Evolutionary conservation across 169 alveolate genomes (phyloP), one percentile per base, ranked within the genome.

Genomic region (Theileria equi): DNA sequence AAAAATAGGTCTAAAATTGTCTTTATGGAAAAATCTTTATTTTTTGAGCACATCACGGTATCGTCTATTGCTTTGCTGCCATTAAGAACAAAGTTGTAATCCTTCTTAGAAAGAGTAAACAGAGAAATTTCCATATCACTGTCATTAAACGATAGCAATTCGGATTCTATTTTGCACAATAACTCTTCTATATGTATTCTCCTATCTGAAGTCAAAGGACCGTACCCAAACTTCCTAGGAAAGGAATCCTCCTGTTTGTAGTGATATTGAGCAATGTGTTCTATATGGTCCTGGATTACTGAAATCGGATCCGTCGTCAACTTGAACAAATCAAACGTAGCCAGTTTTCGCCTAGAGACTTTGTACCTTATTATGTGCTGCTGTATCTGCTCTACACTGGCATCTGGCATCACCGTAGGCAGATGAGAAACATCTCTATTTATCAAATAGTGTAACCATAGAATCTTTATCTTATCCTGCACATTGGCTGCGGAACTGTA

Each of bases 341-440:
- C 84, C 28, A 55, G 17, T 19, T 16, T 57, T 32, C 84, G 54
- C 36, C 65, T 77, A 5, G 29, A 1, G 28, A 74, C 5, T 1
- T 70, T 45, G 35, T 65, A 25, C 6, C 41, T 28, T 3, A 62
- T n/a, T 10, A 74, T 44, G 4, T 69, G 55, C 38, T 74, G 76
- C 59, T 74, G 84, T 41, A 74, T 63, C 17, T 74, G 67, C 54
- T 74, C 62, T n/a, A 25, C 28, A 8, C 69, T 25, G 3, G 45
- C 40, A 16, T 7, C 41, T 19, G 72, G 71, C 43, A 66, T 40
- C 40, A 64, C 19, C 50, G 40, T 29, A 1, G 84, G 84, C 10
- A 63, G 54, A 58, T 74, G 78, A 1, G 41, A 23, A 38, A 53
- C 49, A 34, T 64, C 45, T 34, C 65, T 74, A n/a, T 59, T 64